Base-by-base conservation (phyloP, 441 rosid species). In the California macrophylla region DNA sequence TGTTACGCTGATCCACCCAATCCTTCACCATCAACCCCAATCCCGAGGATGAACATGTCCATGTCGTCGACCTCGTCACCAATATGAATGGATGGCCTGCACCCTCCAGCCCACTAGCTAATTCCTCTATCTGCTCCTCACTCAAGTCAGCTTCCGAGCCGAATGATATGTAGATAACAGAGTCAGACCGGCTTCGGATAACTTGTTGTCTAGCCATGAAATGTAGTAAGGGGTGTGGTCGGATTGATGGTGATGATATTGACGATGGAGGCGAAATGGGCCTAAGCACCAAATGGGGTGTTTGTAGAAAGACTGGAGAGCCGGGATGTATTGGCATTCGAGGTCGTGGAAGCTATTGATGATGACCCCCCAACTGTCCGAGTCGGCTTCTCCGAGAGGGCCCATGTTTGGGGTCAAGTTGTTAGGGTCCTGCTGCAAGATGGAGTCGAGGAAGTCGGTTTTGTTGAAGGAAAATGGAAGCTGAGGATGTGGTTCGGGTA, bases 1-100 rank as follows among this genome's bases (percentile, higher is more conserved):
- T 78, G 3, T 26, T 10, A 3, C 69, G 79, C 20, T 80, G 85
- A 52, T 82, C 76, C 25, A 74, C 85, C 83, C 80, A 82, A 7
- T 66, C 75, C 6, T 45, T 70, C 2, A 70, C 40, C 6, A 82
- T 47, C 74, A 80, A 42, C 2, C 83, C 69, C 66, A 40, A 71
- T 64, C 52, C 66, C 45, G 71, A 71, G 56, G n/a, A n/a, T n/a
- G n/a, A n/a, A n/a, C n/a, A n/a, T 76, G 7, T 4, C 85, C 83
- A 82, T 9, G 78, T 50, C 56, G 63, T 70, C 16, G 85, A 72
- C 2, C 77, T 73, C 0, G 71, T 70, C 34, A 61, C 77, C 79
- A 74, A 78, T 1, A 82, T n/a, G 58, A 77, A 82, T 0, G 75
- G 70, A 9, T 52, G 40, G 0, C 77, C 79, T 1, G 82, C 70